These are phyloP conservation scores for Pistacia vera DNA, from an alignment of 345 rosid genomes.

Conservation along the genomic window DNA sequence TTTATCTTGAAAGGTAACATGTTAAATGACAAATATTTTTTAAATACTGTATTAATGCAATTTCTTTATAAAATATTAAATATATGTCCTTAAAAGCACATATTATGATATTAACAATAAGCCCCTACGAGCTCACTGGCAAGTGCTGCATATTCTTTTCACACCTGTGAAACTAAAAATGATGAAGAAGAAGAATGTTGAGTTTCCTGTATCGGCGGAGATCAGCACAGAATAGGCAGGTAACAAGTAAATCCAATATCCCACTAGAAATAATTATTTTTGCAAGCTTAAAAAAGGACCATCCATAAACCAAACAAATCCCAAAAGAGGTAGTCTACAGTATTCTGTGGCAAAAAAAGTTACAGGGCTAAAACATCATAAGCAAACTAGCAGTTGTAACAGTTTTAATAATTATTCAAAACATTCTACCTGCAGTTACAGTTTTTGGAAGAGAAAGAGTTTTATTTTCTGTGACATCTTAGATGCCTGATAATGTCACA, in stretches of 20 bases:
- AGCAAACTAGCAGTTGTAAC: neutral
- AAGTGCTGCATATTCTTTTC: neutral
- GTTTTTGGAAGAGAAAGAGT: neutral
- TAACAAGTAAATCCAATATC: neutral
- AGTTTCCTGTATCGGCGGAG: neutral
- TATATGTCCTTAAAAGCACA: too few species aligned
- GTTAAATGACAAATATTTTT: too few species aligned
- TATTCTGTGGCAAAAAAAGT: neutral
- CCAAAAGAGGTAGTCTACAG: neutral
- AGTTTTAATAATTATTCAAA: neutral
- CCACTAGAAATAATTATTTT: too few species aligned
- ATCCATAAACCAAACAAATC: conserved; percentile 1
- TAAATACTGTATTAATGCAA: too few species aligned
- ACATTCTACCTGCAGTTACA: neutral
- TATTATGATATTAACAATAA: too few species aligned
- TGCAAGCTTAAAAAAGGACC: neutral
- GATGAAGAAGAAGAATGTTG: neutral
- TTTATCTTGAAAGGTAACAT: too few species aligned
- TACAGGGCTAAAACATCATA: neutral
- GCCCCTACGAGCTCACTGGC: too few species aligned
- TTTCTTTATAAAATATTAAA: too few species aligned
- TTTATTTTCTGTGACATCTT: neutral
- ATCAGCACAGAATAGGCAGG: neutral
- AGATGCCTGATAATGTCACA: neutral
- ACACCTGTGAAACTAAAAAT: neutral